Evolutionary conservation across 495 filamentous ascomycete species (phyloP).

Genomic region (Talaromyces liani): DNA sequence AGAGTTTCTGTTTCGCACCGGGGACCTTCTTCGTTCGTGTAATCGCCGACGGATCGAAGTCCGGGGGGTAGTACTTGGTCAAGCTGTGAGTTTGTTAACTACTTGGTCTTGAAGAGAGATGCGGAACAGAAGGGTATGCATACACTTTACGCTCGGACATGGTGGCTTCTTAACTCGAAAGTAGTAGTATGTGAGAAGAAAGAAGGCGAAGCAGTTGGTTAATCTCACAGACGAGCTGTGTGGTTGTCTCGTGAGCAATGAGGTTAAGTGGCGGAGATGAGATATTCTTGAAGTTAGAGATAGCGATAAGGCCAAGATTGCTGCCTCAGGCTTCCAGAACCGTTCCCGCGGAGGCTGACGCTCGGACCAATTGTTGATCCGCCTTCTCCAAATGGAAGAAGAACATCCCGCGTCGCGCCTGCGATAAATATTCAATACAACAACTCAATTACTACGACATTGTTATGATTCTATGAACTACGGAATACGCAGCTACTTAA

Average conservation of each 20-base stretch:
- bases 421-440: neutral
- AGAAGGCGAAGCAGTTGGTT: neutral
- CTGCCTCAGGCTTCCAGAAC: neutral
- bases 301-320: neutral
- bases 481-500: neutral
- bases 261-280: neutral
- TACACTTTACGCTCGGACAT: slow-evolving; percentile 96
- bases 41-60: slow-evolving; percentile 90
- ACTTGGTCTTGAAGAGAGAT: neutral
- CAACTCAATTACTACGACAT: neutral
- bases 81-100: neutral
- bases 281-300: neutral
- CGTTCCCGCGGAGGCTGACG: neutral
- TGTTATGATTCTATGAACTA: neutral
- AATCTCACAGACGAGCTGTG: neutral
- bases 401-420: slow-evolving; percentile 9
- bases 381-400: neutral
- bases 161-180: slow-evolving; percentile 13
- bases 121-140: slow-evolving; percentile 30
- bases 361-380: neutral
- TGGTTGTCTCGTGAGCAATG: neutral
- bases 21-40: slow-evolving; percentile 57
- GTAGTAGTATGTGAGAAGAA: neutral
- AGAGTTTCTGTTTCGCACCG: slow-evolving; percentile 50
- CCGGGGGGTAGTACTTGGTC: slow-evolving; percentile 83